A percentile compares a stretch with the other conserved stretches of the same genome.
Conservation (phyloP, 2,329 filamentous ascomycete species). For the Bisporella sp. region DNA sequence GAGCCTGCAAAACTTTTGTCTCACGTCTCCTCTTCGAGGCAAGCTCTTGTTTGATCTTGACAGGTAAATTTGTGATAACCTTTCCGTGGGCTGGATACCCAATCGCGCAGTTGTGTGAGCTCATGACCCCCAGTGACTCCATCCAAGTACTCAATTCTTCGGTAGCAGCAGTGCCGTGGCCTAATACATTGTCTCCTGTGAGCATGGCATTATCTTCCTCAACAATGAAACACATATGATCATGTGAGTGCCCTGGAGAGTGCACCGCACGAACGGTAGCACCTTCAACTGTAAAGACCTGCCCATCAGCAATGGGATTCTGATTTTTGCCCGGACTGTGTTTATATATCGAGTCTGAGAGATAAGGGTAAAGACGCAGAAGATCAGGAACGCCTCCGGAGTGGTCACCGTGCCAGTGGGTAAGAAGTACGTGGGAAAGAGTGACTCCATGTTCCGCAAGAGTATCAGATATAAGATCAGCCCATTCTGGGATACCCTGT, state of each 20-base stretch:
- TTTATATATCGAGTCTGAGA: constrained; percentile 52
- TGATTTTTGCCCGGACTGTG: constrained; percentile 46
- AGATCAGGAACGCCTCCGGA: constrained; percentile 67
- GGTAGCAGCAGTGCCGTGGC: constrained; percentile 77
- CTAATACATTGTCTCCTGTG: constrained; percentile 79
- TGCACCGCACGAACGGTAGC: constrained; percentile 59
- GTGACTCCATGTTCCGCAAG: constrained; percentile 24
- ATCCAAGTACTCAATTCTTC: constrained; percentile 66
- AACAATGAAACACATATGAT: constrained; percentile 73
- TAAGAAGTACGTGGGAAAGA: constrained; percentile 46
- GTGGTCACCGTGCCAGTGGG: constrained; percentile 90
- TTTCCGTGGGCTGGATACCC: constrained; percentile 41
- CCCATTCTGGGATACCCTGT: constrained; percentile 67
- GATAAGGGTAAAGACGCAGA: constrained; percentile 49
- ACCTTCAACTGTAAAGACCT: constrained; percentile 47
- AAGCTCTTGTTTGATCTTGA: constrained; percentile 33
- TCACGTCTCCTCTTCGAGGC: constrained; percentile 33
- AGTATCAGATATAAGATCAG: constrained; percentile 32
- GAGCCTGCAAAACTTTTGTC: constrained; percentile 29
- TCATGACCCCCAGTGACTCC: constrained; percentile 46
- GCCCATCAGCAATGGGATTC: constrained; percentile 43
- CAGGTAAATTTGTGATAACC: constrained; percentile 30
- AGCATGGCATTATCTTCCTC: constrained; percentile 74
- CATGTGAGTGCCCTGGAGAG: constrained; percentile 66
- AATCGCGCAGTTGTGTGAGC: constrained; percentile 24